Evolutionary conservation across 129 eudicot genomes (phyloP), one percentile per base, ranked within the genome.

Genomic region (Tanacetum coccineum): DNA sequence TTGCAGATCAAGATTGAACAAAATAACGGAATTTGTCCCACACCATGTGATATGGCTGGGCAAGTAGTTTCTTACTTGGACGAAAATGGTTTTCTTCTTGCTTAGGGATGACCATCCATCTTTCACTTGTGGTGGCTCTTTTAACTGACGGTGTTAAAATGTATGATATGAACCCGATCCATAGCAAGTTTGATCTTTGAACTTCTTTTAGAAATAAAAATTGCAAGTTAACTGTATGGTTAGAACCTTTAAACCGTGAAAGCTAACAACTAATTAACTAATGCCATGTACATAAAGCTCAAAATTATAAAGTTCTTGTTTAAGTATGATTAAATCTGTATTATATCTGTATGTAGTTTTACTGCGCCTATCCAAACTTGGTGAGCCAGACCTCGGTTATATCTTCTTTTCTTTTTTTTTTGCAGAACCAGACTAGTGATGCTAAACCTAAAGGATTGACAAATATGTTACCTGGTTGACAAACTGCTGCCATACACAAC

Each of bases 11-110:
- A 81, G 77, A 82, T 92, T 56, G 56, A 74, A 59, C 79, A 81
- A 71, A 66, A 73, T 48, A 72, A 82, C 39, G 98, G 96, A 71
- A 66, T 80, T 42, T 88, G 96, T 72, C 95, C 96, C 1, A 63
- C 96, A 53, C 98, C 98, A 17, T 57, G 22, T 63, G 98, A 86
- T 66, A 92, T 88, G 96, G 91, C 98, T 32, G 80, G 68, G 59
- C 84, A 92, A 70, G 96, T 92, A 25, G 83, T 83, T 36, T 75
- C 96, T 7, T 92, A 86, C 79, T 81, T 92, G 82, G 96, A 86
- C 21, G 78, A 79, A 70, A 77, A 77, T 51, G 96, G 96, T 40
- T 88, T 81, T 72, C 82, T 92, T 75, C 84, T 86, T 56, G 86
- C 90, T 59, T 79, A 71, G 74, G 21, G 54, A 20, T 28, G 17